phyloP scores from a whole-genome alignment of 805 yeast species.

The Candida yuanshanica region DNA sequence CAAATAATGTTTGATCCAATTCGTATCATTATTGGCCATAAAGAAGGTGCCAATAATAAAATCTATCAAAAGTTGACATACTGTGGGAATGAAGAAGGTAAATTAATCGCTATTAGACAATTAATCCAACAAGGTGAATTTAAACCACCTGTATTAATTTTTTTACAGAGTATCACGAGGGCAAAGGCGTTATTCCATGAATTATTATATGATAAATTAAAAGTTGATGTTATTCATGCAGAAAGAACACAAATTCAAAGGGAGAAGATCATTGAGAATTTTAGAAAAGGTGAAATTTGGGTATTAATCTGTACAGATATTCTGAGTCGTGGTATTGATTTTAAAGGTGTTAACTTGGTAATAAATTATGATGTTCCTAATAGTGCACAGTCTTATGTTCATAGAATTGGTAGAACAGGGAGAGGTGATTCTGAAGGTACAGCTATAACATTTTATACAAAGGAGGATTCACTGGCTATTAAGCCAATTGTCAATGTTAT shows the following conservation, averaged over 20 bases:
- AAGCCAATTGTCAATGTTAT: conserved; percentile 89
- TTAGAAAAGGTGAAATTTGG: conserved; percentile 91
- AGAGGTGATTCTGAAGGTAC: conserved; percentile 85
- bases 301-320: conserved; percentile 96
- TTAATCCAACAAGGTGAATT: conserved; percentile 79
- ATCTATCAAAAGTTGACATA: conserved; percentile 80
- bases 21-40: conserved; percentile 85
- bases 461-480: conserved; percentile 71
- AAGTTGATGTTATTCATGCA: conserved; percentile 94
- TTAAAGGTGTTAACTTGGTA: conserved; percentile 90
- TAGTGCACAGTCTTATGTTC: conserved; percentile 91
- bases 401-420: conserved; percentile 98
- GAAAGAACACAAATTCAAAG: conserved; percentile 89
- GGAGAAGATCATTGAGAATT: conserved; percentile 74
- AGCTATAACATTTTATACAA: conserved; percentile 90
- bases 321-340: conserved; percentile 93
- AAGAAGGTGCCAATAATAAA: conserved; percentile 82
- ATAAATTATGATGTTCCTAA: conserved; percentile 96
- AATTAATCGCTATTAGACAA: conserved; percentile 84
- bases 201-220: conserved; percentile 81
- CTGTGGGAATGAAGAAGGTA: conserved; percentile 96
- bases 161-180: conserved; percentile 85
- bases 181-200: conserved; percentile 96
- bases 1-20: conserved; percentile 73
- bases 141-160: conserved; percentile 88